A percentile compares a stretch with the other conserved stretches of the same genome.
Evolutionary conservation across 345 rosid genomes (phyloP).

Genomic region (Eucalyptus cloeziana): DNA sequence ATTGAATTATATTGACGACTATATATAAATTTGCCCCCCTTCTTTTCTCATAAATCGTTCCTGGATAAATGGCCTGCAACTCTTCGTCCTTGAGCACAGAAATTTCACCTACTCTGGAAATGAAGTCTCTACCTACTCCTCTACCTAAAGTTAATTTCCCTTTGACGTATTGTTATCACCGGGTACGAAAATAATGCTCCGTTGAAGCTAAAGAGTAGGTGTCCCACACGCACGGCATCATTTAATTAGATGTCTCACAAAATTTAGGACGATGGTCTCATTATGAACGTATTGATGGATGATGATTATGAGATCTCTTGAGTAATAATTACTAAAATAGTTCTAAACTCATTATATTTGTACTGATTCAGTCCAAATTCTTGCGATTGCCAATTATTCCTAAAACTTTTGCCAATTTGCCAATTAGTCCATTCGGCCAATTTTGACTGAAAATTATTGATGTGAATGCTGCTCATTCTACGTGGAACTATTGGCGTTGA

Average conservation of each 20-base stretch:
- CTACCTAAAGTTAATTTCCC: background rate
- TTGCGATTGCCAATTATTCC: too few relatives aligned
- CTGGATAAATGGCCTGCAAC: background rate
- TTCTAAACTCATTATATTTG: too few relatives aligned
- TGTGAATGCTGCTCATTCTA: fast-evolving
- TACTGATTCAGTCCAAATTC: fast-evolving
- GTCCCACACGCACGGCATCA: background rate
- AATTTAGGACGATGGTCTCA: background rate
- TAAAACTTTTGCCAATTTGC: too few relatives aligned
- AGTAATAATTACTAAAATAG: background rate
- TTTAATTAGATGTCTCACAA: background rate
- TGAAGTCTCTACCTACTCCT: background rate
- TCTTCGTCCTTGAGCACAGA: background rate
- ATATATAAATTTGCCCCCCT: background rate
- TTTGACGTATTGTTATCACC: background rate
- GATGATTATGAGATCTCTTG: background rate
- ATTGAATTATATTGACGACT: fast-evolving
- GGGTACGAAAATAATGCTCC: background rate
- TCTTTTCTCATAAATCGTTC: background rate
- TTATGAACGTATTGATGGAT: background rate
- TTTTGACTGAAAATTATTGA: too few relatives aligned
- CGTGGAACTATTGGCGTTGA: fast-evolving
- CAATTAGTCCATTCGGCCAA: too few relatives aligned
- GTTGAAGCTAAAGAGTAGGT: background rate
- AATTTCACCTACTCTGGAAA: background rate